Evolutionary conservation across 73 alveolate species (phyloP), one percentile per base, ranked within the genome.

Genomic region (Tetrahymena elliotti): DNA sequence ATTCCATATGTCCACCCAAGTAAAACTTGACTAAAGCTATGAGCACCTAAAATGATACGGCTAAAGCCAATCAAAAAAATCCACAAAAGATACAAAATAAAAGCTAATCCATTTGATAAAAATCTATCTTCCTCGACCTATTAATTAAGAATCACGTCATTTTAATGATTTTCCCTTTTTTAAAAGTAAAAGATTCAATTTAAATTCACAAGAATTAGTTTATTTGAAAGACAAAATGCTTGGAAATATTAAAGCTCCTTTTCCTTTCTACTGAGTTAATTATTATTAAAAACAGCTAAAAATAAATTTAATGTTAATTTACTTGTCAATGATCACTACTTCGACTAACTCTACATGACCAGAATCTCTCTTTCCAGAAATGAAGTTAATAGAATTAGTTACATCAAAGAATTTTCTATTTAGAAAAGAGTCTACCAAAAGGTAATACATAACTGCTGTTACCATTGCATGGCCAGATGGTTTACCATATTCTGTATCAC

Each of bases 401-500:
- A 68, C 1, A 68, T 68, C 88, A 24, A 68, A 68, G 88, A 68
- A 68, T 68, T 68, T 68, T 68, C 88, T 68, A 16, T 68, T 68
- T 27, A 68, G 34, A 24, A 68, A 24, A 31, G 88, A 68, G 22
- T 68, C 88, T 22, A 94, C 83, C 35, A 94, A 12, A 22, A 94
- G 35, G 24, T 47, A 94, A 94, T 88, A 84, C 95, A 94, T 38
- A 35, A 52, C 93, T 9, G 27, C n/a, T 8, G 96, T 84, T 6
- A 83, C 27, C 96, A 94, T 94, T 16, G 96, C 96, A 94, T 94
- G 96, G 33, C 96, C 96, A 40, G 96, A 94, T 36, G 96, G 96
- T 52, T 94, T 94, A 8, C 96, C 96, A 33, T 84, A 94, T 52
- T 94, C 96, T 35, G 88, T 88, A 41, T 38, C 93, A n/a, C 96